Base-by-base conservation (phyloP, 2,329 filamentous ascomycete genomes). In the Ophioceras dolichostomum region DNA sequence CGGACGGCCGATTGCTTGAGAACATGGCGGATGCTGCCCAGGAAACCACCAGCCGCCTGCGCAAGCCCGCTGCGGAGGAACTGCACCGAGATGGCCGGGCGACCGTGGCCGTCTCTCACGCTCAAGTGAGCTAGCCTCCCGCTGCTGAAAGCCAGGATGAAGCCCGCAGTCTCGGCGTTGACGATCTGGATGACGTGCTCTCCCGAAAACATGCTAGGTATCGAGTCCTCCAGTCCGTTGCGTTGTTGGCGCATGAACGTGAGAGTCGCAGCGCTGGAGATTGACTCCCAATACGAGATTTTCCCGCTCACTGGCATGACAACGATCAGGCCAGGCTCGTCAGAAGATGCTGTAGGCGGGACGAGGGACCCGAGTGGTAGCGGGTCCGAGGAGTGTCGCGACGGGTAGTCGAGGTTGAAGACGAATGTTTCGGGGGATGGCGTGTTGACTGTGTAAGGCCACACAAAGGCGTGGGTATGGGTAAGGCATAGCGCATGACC, bases 231-330 rank as follows among this genome's bases (percentile, higher is more conserved):
- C 13, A 94, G 75, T 13, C 84, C 84, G 45, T 78, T 80, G 45
- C 83, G 78, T 50, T 84, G 83, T 53, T 93, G 82, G 45, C 83
- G 80, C 50, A 89, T 83, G 29, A 93, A 74, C 44, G 83, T 84
- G 39, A 93, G 70, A 1, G 85, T 86, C 28, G 87, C 83, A 9
- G 86, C 87, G 56, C 79, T 87, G 39, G 89, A 87, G 44, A 96
- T 83, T 28, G 86, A 93, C 55, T 96, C 91, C 87, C 91, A 96
- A 57, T 91, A 96, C 32, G 85, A 79, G 37, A 96, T 76, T 56
- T 80, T 88, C 37, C 91, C 91, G 34, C 71, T 87, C 14, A 74
- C 75, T 10, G 89, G 83, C 62, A 89, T 84, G 27, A 96, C 70
- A 27, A 95, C 73, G 20, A 98, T 76, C 27, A 98, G 69, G 3